Base-by-base conservation (phyloP, 1,139 yeast species). In the Yamadazyma blattariae region DNA sequence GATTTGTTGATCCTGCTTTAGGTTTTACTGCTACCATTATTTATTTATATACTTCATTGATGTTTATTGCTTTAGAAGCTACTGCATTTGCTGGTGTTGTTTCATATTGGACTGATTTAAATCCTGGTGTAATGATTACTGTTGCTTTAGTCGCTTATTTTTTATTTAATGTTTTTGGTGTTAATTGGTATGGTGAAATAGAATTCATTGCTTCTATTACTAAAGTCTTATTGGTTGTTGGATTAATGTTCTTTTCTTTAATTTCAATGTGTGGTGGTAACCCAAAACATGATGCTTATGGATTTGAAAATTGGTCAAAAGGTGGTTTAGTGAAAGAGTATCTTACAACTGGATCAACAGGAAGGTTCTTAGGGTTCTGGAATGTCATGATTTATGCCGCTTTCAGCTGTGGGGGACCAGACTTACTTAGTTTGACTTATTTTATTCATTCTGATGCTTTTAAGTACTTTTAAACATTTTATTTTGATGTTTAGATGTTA, bases 401-500 rank as follows among this genome's bases (percentile, higher is more conserved):
- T 5, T 65, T 63, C 38, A 52, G 67, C 19, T 71, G 71, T 42
- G 64, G 69, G 12, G 77, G 77, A 2, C 65, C 74, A 3, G 68
- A 70, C 41, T 44, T 62, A 17, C 19, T 17, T 17, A 5, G 7
- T 17, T 17, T 17, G n/a, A n/a, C n/a, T n/a, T n/a, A n/a, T n/a
- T n/a, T n/a, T n/a, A n/a, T n/a, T n/a, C n/a, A n/a, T n/a, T n/a
- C n/a, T n/a, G n/a, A n/a, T n/a, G n/a, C n/a, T n/a, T n/a, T n/a
- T n/a, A n/a, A n/a, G n/a, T n/a, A n/a, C n/a, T n/a, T n/a, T n/a
- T n/a, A n/a, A n/a, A n/a, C n/a, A n/a, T n/a, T n/a, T n/a, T n/a
- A n/a, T n/a, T n/a, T n/a, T n/a, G n/a, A n/a, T n/a, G n/a, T n/a
- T n/a, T n/a, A n/a, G n/a, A n/a, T n/a, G n/a, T n/a, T n/a, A n/a